Conservation (phyloP, 148 eudicot species). For the Arbutus unedo region DNA sequence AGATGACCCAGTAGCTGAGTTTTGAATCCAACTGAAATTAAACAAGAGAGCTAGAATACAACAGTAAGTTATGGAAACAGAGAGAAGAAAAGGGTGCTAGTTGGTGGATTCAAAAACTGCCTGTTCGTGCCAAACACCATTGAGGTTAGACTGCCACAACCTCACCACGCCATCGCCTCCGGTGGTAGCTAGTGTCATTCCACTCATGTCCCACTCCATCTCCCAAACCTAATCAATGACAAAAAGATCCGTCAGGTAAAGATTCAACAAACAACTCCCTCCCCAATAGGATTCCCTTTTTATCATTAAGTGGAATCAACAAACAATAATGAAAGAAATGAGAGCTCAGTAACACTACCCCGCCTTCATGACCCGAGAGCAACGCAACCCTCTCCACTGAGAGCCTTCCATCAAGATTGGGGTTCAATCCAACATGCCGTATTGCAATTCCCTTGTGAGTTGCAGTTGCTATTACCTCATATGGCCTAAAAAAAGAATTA, state of each 20-base stretch:
- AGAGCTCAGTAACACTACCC: constrained; percentile 42
- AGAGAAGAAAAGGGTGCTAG: background rate
- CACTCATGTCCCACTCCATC: constrained; percentile 99
- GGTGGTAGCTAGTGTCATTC: constrained; percentile 89
- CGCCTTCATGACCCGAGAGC: constrained; percentile 65
- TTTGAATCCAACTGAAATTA: background rate
- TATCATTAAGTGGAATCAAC: background rate
- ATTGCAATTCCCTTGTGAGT: constrained; percentile 77
- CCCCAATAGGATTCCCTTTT: background rate
- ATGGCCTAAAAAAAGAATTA: constrained; percentile 51
- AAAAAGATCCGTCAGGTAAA: background rate
- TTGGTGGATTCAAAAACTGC: constrained; percentile 54
- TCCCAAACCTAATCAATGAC: constrained; percentile 63
- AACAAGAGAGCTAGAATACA: background rate
- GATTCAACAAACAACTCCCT: background rate
- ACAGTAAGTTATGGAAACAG: background rate
- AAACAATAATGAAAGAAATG: background rate
- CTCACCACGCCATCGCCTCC: constrained; percentile 73
- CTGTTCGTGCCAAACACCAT: constrained; percentile 91
- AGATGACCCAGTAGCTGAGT: no score
- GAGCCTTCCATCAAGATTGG: constrained; percentile 77
- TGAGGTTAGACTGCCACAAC: constrained; percentile 89
- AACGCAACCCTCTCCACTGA: constrained; percentile 62
- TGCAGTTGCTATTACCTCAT: constrained; percentile 79
- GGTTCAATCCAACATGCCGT: constrained; percentile 84